phyloP scores from a whole-genome alignment of 2,329 filamentous ascomycete species.

The Sarocladium brachiariae region DNA sequence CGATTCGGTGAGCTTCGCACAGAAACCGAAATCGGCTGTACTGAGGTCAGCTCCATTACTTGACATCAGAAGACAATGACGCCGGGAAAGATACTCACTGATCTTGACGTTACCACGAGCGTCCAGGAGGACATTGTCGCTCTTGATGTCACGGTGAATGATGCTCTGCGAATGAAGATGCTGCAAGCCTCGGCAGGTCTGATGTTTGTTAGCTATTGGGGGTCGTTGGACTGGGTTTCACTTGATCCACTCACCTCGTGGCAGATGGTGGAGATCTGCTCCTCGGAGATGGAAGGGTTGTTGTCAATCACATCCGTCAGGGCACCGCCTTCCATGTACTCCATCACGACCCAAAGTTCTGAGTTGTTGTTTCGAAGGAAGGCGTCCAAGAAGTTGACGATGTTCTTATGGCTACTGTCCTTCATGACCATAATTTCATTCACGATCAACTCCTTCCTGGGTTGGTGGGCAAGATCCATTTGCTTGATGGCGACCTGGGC shows the following conservation, averaged over 20 bases:
- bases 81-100: constrained; percentile 52
- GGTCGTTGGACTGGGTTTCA: neutral
- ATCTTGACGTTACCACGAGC: constrained; percentile 96
- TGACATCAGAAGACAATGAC: neutral
- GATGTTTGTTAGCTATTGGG: constrained; percentile 13
- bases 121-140: constrained; percentile 93
- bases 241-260: constrained; percentile 65
- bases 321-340: constrained; percentile 98
- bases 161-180: constrained; percentile 95
- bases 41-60: constrained; percentile 24
- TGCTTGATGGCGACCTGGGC: constrained; percentile 98
- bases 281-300: constrained; percentile 86
- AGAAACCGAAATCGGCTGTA: constrained; percentile 97
- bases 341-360: constrained; percentile 99
- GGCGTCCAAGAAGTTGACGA: constrained; percentile 97
- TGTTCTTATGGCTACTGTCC: constrained; percentile 95
- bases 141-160: constrained; percentile 99
- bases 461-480: constrained; percentile 97
- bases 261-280: constrained; percentile 97
- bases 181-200: constrained; percentile 93
- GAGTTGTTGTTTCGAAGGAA: constrained; percentile 92
- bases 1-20: constrained; percentile 93
- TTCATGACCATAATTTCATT: constrained; percentile 99
- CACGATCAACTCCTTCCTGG: constrained; percentile 94
- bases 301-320: constrained; percentile 99